These are phyloP conservation scores for Vitis rotundifolia DNA, from an alignment of 164 flowering plant genomes.

Conservation along the genomic window DNA sequence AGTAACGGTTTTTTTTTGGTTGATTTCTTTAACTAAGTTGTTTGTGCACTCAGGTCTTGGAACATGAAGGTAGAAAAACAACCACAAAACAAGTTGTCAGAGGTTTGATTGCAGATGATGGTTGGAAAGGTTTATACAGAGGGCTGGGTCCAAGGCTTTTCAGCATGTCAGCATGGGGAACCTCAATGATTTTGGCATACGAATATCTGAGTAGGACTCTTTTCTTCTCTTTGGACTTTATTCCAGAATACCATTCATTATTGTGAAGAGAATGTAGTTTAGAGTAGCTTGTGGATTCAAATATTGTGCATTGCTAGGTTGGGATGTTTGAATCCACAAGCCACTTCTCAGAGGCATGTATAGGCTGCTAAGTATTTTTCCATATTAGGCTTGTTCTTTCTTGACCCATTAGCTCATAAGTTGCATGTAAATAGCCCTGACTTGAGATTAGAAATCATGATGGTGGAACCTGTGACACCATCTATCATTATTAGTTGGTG, in stretches of 20 bases:
- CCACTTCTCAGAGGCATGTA: not conserved
- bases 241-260: not conserved
- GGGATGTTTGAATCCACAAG: not conserved
- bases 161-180: constrained; percentile 99
- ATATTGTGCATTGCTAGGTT: not conserved
- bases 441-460: not conserved
- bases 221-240: constrained; percentile 13
- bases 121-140: constrained; percentile 91
- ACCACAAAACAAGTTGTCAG: constrained; percentile 65
- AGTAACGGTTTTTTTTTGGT: not conserved
- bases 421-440: not conserved
- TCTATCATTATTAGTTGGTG: not conserved
- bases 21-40: constrained; percentile 12
- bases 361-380: not conserved
- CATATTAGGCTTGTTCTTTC: not conserved
- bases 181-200: constrained; percentile 91
- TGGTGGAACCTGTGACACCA: not conserved
- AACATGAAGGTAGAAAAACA: constrained; percentile 54
- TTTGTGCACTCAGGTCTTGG: constrained; percentile 61
- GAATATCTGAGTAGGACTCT: constrained; percentile 83
- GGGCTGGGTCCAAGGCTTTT: constrained; percentile 94
- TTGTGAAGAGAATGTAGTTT: not conserved
- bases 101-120: constrained; percentile 71
- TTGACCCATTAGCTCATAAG: not conserved
- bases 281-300: not conserved